Evolutionary conservation across 441 rosid species (phyloP).

Genomic region (Theobroma grandiflorum): DNA sequence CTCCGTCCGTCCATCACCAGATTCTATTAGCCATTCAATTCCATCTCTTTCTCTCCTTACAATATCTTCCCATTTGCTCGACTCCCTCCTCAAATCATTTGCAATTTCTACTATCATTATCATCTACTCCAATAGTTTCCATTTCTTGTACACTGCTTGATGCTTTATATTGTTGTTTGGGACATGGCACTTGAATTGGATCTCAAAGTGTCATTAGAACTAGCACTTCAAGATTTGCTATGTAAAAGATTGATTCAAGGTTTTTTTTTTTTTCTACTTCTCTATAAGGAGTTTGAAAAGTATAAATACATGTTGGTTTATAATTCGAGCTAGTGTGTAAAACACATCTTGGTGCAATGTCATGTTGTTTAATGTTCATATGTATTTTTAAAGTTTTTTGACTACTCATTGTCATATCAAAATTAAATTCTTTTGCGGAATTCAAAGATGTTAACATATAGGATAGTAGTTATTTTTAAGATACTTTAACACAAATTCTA

Average conservation of each 20-base stretch:
- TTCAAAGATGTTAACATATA: too few species aligned
- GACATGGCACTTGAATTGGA: neutral
- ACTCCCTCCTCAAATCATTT: neutral
- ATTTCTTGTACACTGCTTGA: neutral
- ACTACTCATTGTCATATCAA: too few species aligned
- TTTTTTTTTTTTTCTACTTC: neutral
- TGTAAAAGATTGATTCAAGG: neutral
- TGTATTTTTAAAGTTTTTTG: too few species aligned
- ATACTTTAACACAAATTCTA: too few species aligned
- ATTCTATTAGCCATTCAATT: slow-evolving; percentile 28
- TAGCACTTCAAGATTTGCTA: neutral
- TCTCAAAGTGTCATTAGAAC: neutral
- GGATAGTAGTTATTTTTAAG: too few species aligned
- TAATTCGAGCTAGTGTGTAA: neutral
- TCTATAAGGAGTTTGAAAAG: neutral
- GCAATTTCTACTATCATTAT: neutral
- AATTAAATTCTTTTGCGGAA: too few species aligned
- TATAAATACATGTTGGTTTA: neutral
- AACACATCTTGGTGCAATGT: too few species aligned
- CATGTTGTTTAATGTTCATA: too few species aligned
- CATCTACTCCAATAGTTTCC: neutral
- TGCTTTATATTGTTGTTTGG: neutral
- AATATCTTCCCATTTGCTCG: neutral
- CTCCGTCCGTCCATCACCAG: slow-evolving; percentile 65
- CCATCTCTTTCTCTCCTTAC: too few species aligned